Base-by-base conservation (phyloP, 2,329 filamentous ascomycete species). In the Dactylonectria macrodidyma region DNA sequence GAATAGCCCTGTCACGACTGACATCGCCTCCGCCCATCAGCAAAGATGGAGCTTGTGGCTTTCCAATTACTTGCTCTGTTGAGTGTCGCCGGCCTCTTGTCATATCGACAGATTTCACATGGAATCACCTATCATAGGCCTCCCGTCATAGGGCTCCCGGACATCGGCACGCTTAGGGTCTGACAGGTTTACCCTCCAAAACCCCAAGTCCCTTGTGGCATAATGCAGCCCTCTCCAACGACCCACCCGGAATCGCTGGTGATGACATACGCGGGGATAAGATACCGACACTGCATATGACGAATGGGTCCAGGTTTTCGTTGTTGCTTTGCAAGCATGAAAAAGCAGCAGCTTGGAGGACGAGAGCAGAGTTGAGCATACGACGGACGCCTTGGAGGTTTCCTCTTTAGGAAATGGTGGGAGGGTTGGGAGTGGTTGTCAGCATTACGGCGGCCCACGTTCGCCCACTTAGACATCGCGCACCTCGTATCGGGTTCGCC, bases 401-500 rank as follows among this genome's bases (percentile, higher is more conserved):
- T 68, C 73, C 73, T 38, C 51, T 70, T 73, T 65, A 22, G 61
- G 74, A 68, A 71, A 46, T 36, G 56, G 60, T 65, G 65, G 68
- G 70, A 73, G 68, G 71, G 56, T 52, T 60, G 65, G 68, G 56
- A 71, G 55, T 76, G 65, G 63, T 41, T 71, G 73, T 71, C 67
- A 75, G 71, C 74, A 69, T 67, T 73, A 76, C 74, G 71, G 67
- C 61, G 54, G 67, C 66, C 68, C 66, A 72, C 68, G 73, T 57
- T 69, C 68, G 62, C 64, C 54, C 62, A 69, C 63, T 55, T 24
- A 30, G 56, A 51, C 47, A 70, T 59, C 66, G 70, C 71, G 65
- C 63, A 74, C 73, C 74, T 76, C 74, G 74, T 76, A 76, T 76
- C 73, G 66, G 68, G 67, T 72, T 76, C 68, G 70, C 74, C 72